Base-by-base conservation (phyloP, 2,329 filamentous ascomycete species). In the Lachnellula arida region DNA sequence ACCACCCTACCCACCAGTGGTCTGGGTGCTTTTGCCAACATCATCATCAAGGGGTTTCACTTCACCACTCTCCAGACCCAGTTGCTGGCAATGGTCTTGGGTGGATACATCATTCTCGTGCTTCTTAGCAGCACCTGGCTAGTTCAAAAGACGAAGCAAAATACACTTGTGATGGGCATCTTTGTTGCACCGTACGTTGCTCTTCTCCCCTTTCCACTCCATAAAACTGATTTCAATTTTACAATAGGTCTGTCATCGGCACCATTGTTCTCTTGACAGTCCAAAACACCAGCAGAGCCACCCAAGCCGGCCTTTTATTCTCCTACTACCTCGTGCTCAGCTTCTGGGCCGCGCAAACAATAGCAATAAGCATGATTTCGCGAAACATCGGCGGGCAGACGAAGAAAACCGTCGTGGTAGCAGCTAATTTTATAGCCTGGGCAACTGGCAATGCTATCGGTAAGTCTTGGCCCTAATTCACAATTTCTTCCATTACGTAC, bases 271-370 rank as follows among this genome's bases (percentile, higher is more conserved):
- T 91, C 54, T 86, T 91, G 80, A 86, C 82, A 0, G 78, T 91
- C 7, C 70, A 79, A 22, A 85, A 86, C 61, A 75, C 77, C 6
- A 80, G 75, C 44, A 75, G 76, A 37, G 70, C 78, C 8, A 84
- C 82, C 39, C 80, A 86, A 70, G 78, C 85, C 28, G 87, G 87
- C 5, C 77, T 91, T 0, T 73, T 91, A 14, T 81, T 91, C 65
- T 81, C 78, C 65, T 91, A 91, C 76, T 91, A 91, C 73, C 86
- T 91, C 59, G 86, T 84, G 0, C 77, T 90, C 17, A 89, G 85
- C 5, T 91, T 91, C 78, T 91, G 87, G 87, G 85, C 87, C 0
- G 86, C 86, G 0, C 82, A 87, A 65, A 87, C 84, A 1, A 74
- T 89, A 12, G 76, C 80, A 7, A 78, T 90, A 63, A 85, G 84